phyloP scores from a whole-genome alignment of 805 yeast genomes.

The Schizosaccharomyces octosporus region DNA sequence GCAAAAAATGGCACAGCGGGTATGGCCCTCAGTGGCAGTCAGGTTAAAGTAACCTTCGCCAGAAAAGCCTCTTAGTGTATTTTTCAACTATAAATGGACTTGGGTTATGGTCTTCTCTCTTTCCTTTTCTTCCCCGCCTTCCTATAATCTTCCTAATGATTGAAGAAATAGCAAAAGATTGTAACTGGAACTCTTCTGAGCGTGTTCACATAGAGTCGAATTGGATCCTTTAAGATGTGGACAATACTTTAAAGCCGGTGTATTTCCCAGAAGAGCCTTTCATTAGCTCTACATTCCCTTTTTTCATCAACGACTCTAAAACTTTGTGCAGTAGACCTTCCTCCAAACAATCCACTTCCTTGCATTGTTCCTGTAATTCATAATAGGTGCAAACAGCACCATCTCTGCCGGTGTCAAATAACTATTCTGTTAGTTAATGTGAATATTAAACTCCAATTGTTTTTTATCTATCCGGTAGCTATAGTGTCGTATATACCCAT shows the following conservation, averaged over 20 bases:
- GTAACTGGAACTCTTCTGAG: no score
- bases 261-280: neutral
- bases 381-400: neutral
- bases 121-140: neutral
- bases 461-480: no score
- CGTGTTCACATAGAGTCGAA: no score
- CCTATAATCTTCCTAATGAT: no score
- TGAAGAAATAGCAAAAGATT: no score
- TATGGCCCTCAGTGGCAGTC: constrained; percentile 9
- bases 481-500: neutral
- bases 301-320: neutral
- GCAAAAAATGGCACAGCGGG: constrained; percentile 15
- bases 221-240: no score
- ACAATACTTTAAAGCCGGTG: neutral
- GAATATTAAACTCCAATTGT: no score
- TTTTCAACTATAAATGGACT: neutral
- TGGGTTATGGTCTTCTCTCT: constrained; percentile 13
- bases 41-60: constrained; percentile 14
- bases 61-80: neutral
- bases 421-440: neutral
- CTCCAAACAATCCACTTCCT: neutral
- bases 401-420: neutral
- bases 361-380: neutral
- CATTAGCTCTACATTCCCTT: neutral
- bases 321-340: neutral